These are phyloP conservation scores for Paxillus rubicundulus DNA, from an alignment of 768 basidiomycete genomes.

Conservation along the genomic window DNA sequence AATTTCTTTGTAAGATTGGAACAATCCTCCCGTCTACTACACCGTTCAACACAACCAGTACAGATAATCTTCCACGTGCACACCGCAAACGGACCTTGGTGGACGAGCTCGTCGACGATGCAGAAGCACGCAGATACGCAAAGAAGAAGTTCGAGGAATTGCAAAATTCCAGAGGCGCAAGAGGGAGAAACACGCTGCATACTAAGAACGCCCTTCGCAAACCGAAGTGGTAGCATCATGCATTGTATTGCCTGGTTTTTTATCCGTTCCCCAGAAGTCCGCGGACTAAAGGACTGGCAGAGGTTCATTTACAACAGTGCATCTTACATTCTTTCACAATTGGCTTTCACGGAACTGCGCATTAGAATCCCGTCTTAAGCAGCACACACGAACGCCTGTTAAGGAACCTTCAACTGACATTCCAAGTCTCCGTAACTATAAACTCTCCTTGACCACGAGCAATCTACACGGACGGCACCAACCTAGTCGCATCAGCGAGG, in stretches of 20 bases:
- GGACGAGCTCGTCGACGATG: constrained; percentile 86
- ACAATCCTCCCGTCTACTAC: constrained; percentile 67
- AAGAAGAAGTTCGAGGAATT: constrained; percentile 87
- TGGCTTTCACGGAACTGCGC: too few relatives aligned
- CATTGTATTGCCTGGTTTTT: constrained; percentile 6
- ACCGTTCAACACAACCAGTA: constrained; percentile 68
- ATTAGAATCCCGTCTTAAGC: too few relatives aligned
- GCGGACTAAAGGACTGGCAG: neutral
- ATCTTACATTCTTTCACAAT: too few relatives aligned
- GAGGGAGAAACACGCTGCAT: constrained; percentile 67
- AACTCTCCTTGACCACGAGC: constrained; percentile 22
- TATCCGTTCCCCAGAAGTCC: neutral
- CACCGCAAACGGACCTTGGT: constrained; percentile 80
- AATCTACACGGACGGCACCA: too few relatives aligned
- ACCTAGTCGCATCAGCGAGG: neutral
- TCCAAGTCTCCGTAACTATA: neutral
- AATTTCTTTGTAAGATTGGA: constrained; percentile 55
- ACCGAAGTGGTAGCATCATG: constrained; percentile 60
- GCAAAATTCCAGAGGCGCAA: constrained; percentile 62
- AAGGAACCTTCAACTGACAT: too few relatives aligned
- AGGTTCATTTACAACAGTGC: neutral
- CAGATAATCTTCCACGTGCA: constrained; percentile 68
- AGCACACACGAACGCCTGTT: too few relatives aligned
- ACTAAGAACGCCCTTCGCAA: constrained; percentile 61
- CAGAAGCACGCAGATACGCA: constrained; percentile 82